These are phyloP conservation scores for Tolypocladium paradoxum DNA, from an alignment of 2,329 filamentous ascomycete species.

Conservation along the genomic window DNA sequence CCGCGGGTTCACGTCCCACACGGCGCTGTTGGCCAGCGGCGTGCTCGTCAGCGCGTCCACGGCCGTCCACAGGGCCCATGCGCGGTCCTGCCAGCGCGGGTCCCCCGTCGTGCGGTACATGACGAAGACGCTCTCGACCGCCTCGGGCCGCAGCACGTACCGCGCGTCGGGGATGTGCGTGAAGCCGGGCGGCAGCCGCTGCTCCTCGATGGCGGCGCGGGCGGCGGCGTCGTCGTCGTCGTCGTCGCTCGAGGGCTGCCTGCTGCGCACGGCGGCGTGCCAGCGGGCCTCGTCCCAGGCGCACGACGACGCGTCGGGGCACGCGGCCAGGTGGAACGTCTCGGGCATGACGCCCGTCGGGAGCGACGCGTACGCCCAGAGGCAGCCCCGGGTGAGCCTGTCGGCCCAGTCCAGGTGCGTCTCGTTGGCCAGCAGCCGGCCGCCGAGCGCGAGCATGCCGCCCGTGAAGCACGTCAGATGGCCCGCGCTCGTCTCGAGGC, in stretches of 20 bases:
- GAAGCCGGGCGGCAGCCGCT: slow-evolving; percentile 45
- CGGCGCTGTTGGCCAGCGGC: slow-evolving; percentile 36
- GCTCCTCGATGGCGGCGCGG: slow-evolving; percentile 15
- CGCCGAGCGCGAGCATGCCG: slow-evolving; percentile 53
- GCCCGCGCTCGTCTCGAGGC: slow-evolving; percentile 31
- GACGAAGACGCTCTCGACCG: slow-evolving; percentile 43
- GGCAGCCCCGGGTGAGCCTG: slow-evolving; percentile 41
- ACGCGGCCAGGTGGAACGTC: slow-evolving; percentile 30
- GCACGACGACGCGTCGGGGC: slow-evolving; percentile 16
- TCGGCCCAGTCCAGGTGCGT: slow-evolving; percentile 35
- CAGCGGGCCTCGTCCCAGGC: slow-evolving; percentile 25
- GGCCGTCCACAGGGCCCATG: slow-evolving; percentile 43
- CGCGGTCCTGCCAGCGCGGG: slow-evolving; percentile 30
- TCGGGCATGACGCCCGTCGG: slow-evolving; percentile 46
- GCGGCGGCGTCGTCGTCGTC: no score
- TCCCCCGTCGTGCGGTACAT: slow-evolving; percentile 42
- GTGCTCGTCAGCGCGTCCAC: slow-evolving; percentile 36
- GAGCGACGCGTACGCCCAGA: slow-evolving; percentile 44
- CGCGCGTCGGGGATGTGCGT: slow-evolving; percentile 40
- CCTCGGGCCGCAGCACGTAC: slow-evolving; percentile 42
- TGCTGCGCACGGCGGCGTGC: slow-evolving; percentile 19
- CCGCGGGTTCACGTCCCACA: slow-evolving; percentile 25
- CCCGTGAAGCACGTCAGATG: slow-evolving; percentile 57
- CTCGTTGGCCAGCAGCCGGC: slow-evolving; percentile 39
- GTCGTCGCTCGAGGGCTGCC: slow-evolving; percentile 5